Evolutionary conservation across 139 green algal genomes (phyloP).

Genomic region (Pleodorina starrii): DNA sequence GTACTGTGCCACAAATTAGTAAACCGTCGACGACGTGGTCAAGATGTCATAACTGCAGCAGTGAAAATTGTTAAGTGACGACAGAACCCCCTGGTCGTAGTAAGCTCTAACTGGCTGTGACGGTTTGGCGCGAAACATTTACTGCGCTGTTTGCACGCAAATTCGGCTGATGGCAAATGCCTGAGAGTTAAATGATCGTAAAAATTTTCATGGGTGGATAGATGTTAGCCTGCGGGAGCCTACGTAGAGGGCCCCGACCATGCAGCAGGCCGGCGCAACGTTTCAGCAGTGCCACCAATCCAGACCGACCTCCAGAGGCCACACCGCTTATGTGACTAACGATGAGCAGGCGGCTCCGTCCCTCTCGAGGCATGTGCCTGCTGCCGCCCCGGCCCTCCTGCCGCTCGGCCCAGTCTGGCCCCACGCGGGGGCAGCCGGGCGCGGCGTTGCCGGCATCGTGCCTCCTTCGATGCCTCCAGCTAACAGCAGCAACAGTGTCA

Average conservation of each 20-base stretch:
- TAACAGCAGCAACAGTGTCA: not conserved
- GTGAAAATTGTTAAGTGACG: too few relatives aligned
- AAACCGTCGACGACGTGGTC: too few relatives aligned
- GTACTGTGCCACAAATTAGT: too few relatives aligned
- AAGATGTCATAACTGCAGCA: too few relatives aligned
- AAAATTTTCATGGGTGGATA: not conserved
- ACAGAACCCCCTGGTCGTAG: too few relatives aligned
- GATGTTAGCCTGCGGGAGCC: not conserved
- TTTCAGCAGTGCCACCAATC: not conserved
- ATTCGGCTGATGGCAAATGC: not conserved
- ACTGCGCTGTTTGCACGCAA: not conserved
- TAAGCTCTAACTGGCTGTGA: too few relatives aligned
- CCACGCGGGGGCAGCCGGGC: too few relatives aligned
- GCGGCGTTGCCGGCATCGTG: not conserved
- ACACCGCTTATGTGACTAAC: not conserved
- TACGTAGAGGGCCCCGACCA: not conserved
- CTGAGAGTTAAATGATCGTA: not conserved
- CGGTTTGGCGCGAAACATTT: conserved; percentile 14
- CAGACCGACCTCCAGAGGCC: not conserved
- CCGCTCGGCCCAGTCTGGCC: not conserved
- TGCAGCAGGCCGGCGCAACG: not conserved
- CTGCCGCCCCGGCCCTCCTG: not conserved
- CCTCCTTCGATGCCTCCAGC: not conserved
- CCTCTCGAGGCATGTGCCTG: not conserved
- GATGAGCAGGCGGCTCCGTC: not conserved